These are phyloP conservation scores for Venturia oleaginea DNA, from an alignment of 2,329 filamentous ascomycete genomes.

Conservation along the genomic window DNA sequence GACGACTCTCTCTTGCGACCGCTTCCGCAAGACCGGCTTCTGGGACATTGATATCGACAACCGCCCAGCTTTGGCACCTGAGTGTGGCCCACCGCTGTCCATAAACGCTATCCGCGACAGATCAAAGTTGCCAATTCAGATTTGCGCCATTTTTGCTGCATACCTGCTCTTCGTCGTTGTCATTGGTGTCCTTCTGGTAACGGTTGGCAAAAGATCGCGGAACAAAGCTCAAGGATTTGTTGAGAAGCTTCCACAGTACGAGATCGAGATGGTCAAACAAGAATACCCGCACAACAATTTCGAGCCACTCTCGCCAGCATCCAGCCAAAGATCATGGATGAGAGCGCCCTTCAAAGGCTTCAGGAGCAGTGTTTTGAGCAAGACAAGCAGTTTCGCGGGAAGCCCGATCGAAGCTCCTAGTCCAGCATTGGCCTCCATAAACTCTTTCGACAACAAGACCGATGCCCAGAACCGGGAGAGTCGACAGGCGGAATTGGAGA, in stretches of 20 bases:
- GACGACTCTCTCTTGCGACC: conserved; percentile 8
- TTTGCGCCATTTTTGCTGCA: conserved; percentile 73
- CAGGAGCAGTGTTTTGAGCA: conserved; percentile 17
- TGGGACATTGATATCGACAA: conserved; percentile 42
- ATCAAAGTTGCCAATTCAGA: conserved; percentile 57
- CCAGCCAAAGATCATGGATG: conserved; percentile 25
- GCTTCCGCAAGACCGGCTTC: conserved; percentile 17
- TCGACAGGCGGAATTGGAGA: conserved; percentile 75
- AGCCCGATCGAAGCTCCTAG: conserved; percentile 18
- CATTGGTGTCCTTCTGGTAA: conserved; percentile 53
- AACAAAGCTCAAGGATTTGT: conserved; percentile 42
- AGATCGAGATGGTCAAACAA: conserved; percentile 45
- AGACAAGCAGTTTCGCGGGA: conserved; percentile 4
- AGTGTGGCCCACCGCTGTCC: conserved; percentile 52
- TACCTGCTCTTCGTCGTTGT: conserved; percentile 72
- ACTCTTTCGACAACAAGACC: conserved; percentile 66
- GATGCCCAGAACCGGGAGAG: conserved; percentile 58
- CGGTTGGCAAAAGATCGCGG: conserved; percentile 35
- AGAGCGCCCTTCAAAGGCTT: conserved; percentile 25
- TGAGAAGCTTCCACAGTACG: conserved; percentile 30
- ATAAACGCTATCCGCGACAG: conserved; percentile 49
- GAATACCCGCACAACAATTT: conserved; percentile 22
- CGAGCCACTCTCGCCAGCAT: conserved; percentile 26
- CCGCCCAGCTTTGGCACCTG: conserved; percentile 48
- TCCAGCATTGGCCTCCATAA: conserved; percentile 48